phyloP scores from a whole-genome alignment of 2,329 filamentous ascomycete genomes.

The Fusarium kyushuense region DNA sequence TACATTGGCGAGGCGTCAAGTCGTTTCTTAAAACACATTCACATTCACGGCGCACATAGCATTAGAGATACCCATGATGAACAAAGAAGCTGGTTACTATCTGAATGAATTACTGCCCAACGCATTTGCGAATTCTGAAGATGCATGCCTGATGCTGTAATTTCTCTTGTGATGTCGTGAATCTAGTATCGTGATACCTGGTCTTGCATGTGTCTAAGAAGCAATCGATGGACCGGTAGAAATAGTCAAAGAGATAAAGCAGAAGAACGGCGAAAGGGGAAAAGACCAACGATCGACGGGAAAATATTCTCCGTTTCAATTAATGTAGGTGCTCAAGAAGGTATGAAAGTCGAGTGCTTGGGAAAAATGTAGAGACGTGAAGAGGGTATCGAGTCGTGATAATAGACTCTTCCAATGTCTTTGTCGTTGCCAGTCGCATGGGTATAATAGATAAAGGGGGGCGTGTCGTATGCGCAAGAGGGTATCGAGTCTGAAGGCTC shows the following conservation, averaged over 20 bases:
- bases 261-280: background rate
- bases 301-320: background rate
- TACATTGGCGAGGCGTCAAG: slow-evolving; percentile 13
- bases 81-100: slow-evolving; percentile 15
- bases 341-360: background rate
- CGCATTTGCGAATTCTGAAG: background rate
- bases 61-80: slow-evolving; percentile 42
- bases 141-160: background rate
- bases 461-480: background rate
- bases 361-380: background rate
- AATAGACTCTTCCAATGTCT: background rate
- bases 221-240: background rate
- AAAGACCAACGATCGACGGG: background rate
- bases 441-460: background rate
- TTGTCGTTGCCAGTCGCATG: background rate
- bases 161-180: background rate
- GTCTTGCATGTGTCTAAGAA: background rate
- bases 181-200: background rate
- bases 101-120: background rate
- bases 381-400: background rate
- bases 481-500: background rate
- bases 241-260: background rate
- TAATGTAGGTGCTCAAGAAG: background rate
- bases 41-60: slow-evolving; percentile 30
- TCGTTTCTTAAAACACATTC: background rate